Base-by-base conservation (phyloP, 495 filamentous ascomycete species). In the Thozetella sp. region DNA sequence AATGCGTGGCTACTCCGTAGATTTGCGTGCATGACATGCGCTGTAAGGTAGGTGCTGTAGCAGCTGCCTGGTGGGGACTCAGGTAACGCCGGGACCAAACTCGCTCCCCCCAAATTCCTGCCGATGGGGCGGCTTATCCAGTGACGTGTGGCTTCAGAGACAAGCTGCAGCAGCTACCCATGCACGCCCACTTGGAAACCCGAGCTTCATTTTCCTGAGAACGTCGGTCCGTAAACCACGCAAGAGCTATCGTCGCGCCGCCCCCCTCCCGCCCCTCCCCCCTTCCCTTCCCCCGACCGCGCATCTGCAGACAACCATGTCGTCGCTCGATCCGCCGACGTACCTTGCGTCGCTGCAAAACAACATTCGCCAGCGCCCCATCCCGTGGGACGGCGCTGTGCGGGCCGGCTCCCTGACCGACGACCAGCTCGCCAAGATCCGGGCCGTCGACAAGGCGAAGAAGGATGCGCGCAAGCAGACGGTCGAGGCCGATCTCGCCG, bases 321-420 rank as follows among this genome's bases (percentile, higher is more conserved):
- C 43, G 91, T 95, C 91, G 58, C 85, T 97, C 71, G 93, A 97
- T 68, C 90, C 92, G 45, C 93, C 93, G 56, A 88, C 88, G 60
- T 97, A 97, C 73, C 90, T 98, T 58, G 87, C 85, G 65, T 93
- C 92, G 59, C 82, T 97, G 58, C 94, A 96, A 78, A 93, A 90
- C 79, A 97, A 97, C 78, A 96, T 97, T 69, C 91, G 96, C 64
- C 86, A 88, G 61, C 85, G 95, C 55, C 94, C 93, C 65, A 96
- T 99, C 71, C 93, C 94, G 50, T 99, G 95, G 95, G 96, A 98
- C 73, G 95, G 95, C 61, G 93, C 96, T 66, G 92, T 96, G 64
- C 89, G 95, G 72, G 91, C 91, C 67, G 90, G 91, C 64, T 94
- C 92, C 68, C 91, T 99, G 76, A 96, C 93, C 53, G 95, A 97